These are phyloP conservation scores for Xylaria digitata DNA, from an alignment of 2,329 filamentous ascomycete species.

Conservation along the genomic window DNA sequence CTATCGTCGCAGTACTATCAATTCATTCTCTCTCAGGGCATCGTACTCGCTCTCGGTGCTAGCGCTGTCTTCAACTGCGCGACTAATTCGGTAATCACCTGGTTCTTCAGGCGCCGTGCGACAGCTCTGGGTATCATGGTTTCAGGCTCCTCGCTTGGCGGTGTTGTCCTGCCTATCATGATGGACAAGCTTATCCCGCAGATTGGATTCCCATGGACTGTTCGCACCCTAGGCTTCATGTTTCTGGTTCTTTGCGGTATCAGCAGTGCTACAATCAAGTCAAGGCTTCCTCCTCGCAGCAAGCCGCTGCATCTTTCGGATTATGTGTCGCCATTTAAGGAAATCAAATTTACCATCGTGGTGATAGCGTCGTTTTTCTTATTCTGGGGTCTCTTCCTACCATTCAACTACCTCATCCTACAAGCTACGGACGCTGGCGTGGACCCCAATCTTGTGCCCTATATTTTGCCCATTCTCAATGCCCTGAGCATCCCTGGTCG, in stretches of 20 bases:
- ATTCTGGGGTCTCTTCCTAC: slow-evolving; percentile 32
- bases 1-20: slow-evolving; percentile 56
- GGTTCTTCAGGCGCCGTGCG: slow-evolving; percentile 26
- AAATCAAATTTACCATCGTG: slow-evolving; percentile 44
- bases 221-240: slow-evolving; percentile 53
- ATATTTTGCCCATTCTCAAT: slow-evolving; percentile 32
- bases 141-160: slow-evolving; percentile 62
- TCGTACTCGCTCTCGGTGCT: slow-evolving; percentile 50
- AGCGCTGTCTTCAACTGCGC: slow-evolving; percentile 29
- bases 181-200: slow-evolving; percentile 59
- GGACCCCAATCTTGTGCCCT: slow-evolving; percentile 15
- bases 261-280: slow-evolving; percentile 49
- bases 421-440: slow-evolving; percentile 22
- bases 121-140: slow-evolving; percentile 43
- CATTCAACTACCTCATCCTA: slow-evolving; percentile 31
- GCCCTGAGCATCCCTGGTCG: slow-evolving; percentile 53
- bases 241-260: slow-evolving; percentile 51
- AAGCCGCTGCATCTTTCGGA: slow-evolving; percentile 59
- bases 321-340: slow-evolving; percentile 59
- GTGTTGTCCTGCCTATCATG: slow-evolving; percentile 68
- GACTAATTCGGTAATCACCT: slow-evolving; percentile 25
- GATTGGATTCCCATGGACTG: slow-evolving; percentile 55
- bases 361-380: slow-evolving; percentile 26
- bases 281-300: slow-evolving; percentile 50
- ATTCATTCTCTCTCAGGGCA: slow-evolving; percentile 53